Evolutionary conservation across 371 early-diverging fungal species (phyloP).

Genomic region (Mucor mucedo): DNA sequence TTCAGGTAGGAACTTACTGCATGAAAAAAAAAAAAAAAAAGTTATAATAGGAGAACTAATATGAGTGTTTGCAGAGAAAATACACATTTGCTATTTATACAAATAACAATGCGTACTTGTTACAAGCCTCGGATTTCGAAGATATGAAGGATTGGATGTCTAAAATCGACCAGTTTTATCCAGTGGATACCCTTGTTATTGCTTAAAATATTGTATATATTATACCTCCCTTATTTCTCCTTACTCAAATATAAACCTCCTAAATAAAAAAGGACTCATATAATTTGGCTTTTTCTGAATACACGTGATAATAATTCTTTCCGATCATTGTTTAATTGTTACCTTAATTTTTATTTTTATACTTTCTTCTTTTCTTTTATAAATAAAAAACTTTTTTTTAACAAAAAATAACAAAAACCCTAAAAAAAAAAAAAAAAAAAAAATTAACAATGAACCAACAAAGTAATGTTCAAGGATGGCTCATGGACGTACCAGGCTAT

Average conservation of each 20-base stretch:
- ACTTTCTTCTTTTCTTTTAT: constrained; percentile 5
- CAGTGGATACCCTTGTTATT: constrained; percentile 28
- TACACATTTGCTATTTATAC: constrained; percentile 79
- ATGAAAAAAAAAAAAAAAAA: too few species aligned
- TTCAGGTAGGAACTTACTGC: constrained; percentile 21
- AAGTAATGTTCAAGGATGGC: constrained; percentile 29
- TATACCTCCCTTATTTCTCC: too few species aligned
- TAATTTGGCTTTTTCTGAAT: not conserved
- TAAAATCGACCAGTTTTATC: constrained; percentile 68
- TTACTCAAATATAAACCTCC: too few species aligned
- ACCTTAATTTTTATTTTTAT: constrained; percentile 5
- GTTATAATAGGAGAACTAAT: constrained; percentile 2
- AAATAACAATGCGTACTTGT: constrained; percentile 68
- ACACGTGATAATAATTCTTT: constrained; percentile 30
- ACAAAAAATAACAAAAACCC: not conserved
- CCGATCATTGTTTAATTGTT: constrained; percentile 10
- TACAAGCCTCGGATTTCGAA: constrained; percentile 65
- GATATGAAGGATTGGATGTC: constrained; percentile 80
- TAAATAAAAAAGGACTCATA: too few species aligned
- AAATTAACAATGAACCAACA: constrained; percentile 4
- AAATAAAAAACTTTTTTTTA: not conserved
- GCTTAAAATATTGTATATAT: not conserved
- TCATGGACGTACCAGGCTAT: constrained; percentile 28
- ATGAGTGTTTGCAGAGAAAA: constrained; percentile 41
- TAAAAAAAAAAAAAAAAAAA: constrained; percentile 2